Base-by-base conservation (phyloP, 371 early-diverging fungal genomes). In the Coemansia sp. region DNA sequence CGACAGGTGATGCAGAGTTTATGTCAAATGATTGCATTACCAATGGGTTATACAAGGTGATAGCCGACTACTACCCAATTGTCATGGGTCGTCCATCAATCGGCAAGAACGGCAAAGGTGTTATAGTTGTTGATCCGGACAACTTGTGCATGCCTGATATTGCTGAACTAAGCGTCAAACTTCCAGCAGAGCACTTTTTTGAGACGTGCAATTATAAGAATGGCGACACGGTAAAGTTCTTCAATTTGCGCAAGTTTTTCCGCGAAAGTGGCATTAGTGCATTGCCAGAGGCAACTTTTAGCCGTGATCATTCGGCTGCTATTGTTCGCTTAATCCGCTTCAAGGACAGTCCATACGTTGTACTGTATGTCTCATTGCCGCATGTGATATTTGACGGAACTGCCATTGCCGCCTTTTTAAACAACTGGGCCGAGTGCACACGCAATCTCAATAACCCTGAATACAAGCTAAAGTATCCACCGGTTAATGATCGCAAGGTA, bases 351-450 rank as follows among this genome's bases (percentile, higher is more conserved):
- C 21, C 40, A 0, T 76, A 76, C 8, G 55, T 61, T 0, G 77
- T 50, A 3, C 59, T 76, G n/a, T 45, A 68, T n/a, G 56, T 61
- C 37, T 68, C 68, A 1, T 3, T 76, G 16, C 55, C 74, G 6
- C 77, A 76, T 29, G 69, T 64, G 1, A 21, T 76, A 18, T 73
- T 76, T 58, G 77, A 76, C 24, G 77, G 60, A 2, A 61, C 52
- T 2, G 61, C 69, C 22, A 22, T 22, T 22, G 22, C 22, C 22
- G 22, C 22, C 51, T 0, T 76, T 45, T 51, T 68, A 52, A 68
- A 57, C 47, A 59, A 73, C 55, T 73, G 74, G 77, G 74, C 77
- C 1, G 73, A 67, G 40, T 68, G 73, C 39, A 40, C 65, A 10
- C 68, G 73, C 59, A 62, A 68, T 47, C 27, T 59, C 6, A 66